Conservation (phyloP, 176 grass and related monocot genomes). For the Aegilops bicornis region DNA sequence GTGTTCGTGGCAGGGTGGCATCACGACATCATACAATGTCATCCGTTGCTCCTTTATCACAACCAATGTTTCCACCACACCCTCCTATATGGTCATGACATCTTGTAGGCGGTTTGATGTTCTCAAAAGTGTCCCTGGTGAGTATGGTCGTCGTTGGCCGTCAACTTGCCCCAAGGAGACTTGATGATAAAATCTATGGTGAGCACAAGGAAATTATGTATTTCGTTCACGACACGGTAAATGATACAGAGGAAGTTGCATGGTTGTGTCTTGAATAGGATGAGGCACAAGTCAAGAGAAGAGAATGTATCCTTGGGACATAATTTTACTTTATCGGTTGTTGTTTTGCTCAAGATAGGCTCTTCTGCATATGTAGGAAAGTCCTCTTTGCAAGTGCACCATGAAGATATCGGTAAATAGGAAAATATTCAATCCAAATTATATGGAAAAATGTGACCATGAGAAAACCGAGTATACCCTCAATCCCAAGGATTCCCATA, state of each 20-base stretch:
- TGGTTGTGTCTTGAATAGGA: neutral
- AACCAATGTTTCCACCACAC: too few species aligned
- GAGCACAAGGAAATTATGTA: neutral
- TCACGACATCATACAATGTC: too few species aligned
- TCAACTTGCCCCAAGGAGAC: neutral
- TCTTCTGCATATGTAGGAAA: neutral
- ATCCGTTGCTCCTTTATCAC: too few species aligned
- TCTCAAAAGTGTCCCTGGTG: neutral
- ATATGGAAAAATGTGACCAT: neutral
- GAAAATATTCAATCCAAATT: neutral
- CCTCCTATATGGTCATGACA: too few species aligned
- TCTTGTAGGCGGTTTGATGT: neutral
- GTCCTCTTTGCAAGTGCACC: neutral
- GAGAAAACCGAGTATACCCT: neutral
- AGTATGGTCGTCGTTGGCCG: neutral
- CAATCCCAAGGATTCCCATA: neutral
- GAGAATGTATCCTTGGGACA: neutral
- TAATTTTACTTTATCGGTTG: neutral
- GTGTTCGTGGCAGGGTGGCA: too few species aligned
- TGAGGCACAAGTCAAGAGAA: neutral
- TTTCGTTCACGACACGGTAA: neutral
- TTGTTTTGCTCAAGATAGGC: neutral
- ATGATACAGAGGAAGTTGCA: neutral
- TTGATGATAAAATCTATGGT: neutral
- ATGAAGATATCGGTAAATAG: neutral